phyloP scores from a whole-genome alignment of 805 yeast genomes.

The Zygosaccharomyces bailii region DNA sequence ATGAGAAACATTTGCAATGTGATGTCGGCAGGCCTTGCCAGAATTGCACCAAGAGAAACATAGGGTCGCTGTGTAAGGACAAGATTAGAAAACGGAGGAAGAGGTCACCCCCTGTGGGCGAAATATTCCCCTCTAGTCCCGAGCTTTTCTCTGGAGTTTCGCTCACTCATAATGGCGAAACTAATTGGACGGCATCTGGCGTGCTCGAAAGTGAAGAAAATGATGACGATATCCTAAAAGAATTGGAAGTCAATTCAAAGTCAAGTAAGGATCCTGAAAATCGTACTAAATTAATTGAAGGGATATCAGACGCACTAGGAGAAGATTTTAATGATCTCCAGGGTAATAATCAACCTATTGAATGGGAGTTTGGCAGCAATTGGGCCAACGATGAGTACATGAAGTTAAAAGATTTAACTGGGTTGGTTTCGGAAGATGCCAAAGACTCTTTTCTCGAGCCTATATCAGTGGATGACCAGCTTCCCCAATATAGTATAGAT shows the following conservation, averaged over 20 bases:
- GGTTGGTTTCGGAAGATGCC: constrained; percentile 4
- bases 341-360: background rate
- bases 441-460: background rate
- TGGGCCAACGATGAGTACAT: constrained; percentile 44
- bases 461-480: background rate
- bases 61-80: constrained; percentile 55
- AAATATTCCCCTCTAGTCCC: no score
- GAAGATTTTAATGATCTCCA: background rate
- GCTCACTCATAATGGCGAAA: background rate
- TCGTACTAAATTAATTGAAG: background rate
- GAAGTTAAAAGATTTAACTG: constrained; percentile 24
- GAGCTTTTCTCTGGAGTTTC: no score
- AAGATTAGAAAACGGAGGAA: constrained; percentile 45
- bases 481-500: background rate
- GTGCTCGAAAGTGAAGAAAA: background rate
- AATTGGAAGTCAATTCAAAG: background rate
- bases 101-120: no score
- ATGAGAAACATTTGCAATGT: constrained; percentile 70
- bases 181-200: background rate
- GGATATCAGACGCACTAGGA: background rate
- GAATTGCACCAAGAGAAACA: constrained; percentile 62
- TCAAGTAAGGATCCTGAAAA: background rate
- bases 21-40: constrained; percentile 63
- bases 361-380: constrained; percentile 44
- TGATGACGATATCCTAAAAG: background rate